Base-by-base conservation (phyloP, 2,329 filamentous ascomycete species). In the Colletotrichum sp. region DNA sequence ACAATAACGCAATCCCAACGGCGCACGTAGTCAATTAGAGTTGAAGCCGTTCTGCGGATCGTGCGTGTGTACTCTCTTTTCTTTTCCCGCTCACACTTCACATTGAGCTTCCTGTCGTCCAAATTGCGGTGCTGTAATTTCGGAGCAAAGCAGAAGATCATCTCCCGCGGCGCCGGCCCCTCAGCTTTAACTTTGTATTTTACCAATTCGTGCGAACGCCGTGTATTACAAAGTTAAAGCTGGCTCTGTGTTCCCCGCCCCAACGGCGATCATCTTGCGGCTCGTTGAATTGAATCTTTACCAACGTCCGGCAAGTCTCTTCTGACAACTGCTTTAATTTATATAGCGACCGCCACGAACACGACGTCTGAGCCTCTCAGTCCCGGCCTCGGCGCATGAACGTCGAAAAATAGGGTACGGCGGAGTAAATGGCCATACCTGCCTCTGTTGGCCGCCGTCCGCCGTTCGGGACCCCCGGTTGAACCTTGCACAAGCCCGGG, bases 21-120 rank as follows among this genome's bases (percentile, higher is more conserved):
- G 52, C 32, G 30, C 52, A 55, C 34, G 30, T 39, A 29, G 32
- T 62, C 36, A 22, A 34, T 61, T 76, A 61, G 57, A 73, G 64
- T 73, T 65, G 65, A 65, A 59, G 74, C 64, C 73, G 70, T 74
- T 30, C n/a, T 65, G 64, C 36, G 71, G 70, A 73, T 69, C 74
- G 74, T 73, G 52, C 57, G 52, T 34, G 12, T 34, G n/a, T 13
- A 8, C 49, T 27, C 16, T 34, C 19, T n/a, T 0, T 8, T n/a
- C n/a, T 62, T 22, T 29, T n/a, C n/a, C 32, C 32, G 32, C 32
- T 22, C 36, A 44, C 25, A 34, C 69, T 34, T 34, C 34, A 36
- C 34, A 36, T 16, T 16, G 34, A 16, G 44, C 44, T 22, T 2
- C 1, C 44, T 22, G 44, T 49, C 44, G 3, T 49, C 44, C 44